Base-by-base conservation (phyloP, 768 basidiomycete species). In the Tephrocybe sp. region DNA sequence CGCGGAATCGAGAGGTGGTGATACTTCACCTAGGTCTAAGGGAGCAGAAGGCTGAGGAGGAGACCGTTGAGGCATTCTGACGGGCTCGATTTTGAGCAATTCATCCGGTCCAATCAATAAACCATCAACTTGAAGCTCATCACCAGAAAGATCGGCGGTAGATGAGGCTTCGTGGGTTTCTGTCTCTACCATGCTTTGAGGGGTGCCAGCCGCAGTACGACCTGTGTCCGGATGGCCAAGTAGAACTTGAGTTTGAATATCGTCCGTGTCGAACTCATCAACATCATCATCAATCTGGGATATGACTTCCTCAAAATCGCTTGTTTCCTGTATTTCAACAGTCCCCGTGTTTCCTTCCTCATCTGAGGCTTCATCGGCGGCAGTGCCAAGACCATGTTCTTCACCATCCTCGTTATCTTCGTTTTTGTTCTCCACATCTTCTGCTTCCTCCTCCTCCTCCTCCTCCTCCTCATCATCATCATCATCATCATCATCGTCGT, bases 401-500 rank as follows among this genome's bases (percentile, higher is more conserved):
- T 53, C 50, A 11, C 39, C 64, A 23, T 67, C 72, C 1, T 64
- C 71, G 3, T 64, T 65, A 9, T 62, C 67, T n/a, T 68, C 66
- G 21, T 60, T 64, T 2, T 71, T 63, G 9, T 62, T 64, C 1
- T 66, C n/a, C n/a, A n/a, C n/a, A n/a, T n/a, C 66, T 0, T 57
- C 57, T 3, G 59, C 66, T 1, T 64, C 64, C 2, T 58, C 65
- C 4, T 58, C 63, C 0, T 52, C 67, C 1, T 60, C 64, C 1
- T 58, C 66, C 12, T 57, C 62, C 8, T 64, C 70, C 8, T 61
- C 65, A 6, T 63, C 62, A 3, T 55, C 57, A 7, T 59, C 68
- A 8, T 56, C 64, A 3, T 62, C 68, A 1, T 68, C 71, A 1
- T 70, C 69, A 2, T 63, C 66, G 5, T 69, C 70, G 12, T 71